A percentile compares a stretch with the other conserved stretches of the same genome.
phyloP scores from a whole-genome alignment of 768 basidiomycete species.

The Clavaria fumosa region DNA sequence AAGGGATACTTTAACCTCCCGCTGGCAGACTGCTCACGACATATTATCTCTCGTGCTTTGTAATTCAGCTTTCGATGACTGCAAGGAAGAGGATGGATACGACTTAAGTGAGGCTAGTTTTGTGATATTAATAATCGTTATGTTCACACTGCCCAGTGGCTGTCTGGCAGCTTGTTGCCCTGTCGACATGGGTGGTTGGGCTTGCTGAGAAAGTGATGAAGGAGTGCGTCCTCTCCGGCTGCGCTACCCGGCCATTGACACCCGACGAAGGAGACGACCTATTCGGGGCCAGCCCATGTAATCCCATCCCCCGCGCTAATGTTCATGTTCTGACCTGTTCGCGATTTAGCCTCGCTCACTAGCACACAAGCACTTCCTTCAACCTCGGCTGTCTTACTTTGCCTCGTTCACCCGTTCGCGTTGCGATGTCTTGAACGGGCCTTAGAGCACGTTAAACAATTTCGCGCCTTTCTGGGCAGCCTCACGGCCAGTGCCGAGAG shows the following conservation, averaged over 20 bases:
- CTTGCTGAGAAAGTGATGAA: constrained; percentile 51
- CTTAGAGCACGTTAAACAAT: constrained; percentile 40
- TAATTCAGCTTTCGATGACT: constrained; percentile 50
- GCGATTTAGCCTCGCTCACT: constrained; percentile 2
- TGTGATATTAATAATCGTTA: background rate
- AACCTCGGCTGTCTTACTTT: constrained; percentile 32
- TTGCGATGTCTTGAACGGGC: constrained; percentile 35
- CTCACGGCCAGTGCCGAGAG: constrained; percentile 44
- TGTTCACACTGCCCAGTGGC: constrained; percentile 30
- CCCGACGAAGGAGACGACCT: constrained; percentile 14
- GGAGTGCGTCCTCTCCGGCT: constrained; percentile 28
- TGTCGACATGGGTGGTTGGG: constrained; percentile 45
- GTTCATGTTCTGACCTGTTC: background rate
- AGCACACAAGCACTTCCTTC: constrained; percentile 10
- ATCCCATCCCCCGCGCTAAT: constrained; percentile 3
- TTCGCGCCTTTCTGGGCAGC: constrained; percentile 36
- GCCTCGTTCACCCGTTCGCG: constrained; percentile 46
- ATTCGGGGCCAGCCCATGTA: constrained; percentile 14
- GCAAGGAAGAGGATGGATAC: constrained; percentile 42
- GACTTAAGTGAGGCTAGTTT: constrained; percentile 36
- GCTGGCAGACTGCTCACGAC: constrained; percentile 52
- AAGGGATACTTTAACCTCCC: constrained; percentile 24
- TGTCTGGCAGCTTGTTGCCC: constrained; percentile 54
- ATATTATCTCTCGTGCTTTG: constrained; percentile 48
- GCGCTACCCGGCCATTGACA: constrained; percentile 9